Percentiles rank a stretch among this genome's conserved stretches.
These are phyloP conservation scores for Trichoderma semiorbis DNA, from an alignment of 2,329 filamentous ascomycete species.

Conservation along the genomic window DNA sequence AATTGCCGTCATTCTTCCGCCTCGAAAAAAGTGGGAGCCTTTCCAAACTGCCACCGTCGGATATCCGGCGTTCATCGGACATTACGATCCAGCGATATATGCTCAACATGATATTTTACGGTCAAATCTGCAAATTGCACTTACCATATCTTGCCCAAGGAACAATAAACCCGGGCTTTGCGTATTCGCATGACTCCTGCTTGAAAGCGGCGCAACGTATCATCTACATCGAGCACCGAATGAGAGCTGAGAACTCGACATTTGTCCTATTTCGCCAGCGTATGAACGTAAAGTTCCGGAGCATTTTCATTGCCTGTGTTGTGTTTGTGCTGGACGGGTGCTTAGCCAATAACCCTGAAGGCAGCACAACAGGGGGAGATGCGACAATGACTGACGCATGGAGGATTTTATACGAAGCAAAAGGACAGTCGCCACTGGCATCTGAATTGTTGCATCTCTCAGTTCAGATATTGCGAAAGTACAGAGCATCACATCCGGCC, in stretches of 20 bases:
- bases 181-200: constrained; percentile 32
- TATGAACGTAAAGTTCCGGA: constrained; percentile 32
- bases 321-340: constrained; percentile 34
- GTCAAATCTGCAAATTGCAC: constrained; percentile 36
- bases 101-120: constrained; percentile 33
- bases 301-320: constrained; percentile 34
- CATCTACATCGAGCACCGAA: constrained; percentile 28
- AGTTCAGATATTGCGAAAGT: constrained; percentile 31
- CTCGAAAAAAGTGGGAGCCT: constrained; percentile 22
- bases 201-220: constrained; percentile 32
- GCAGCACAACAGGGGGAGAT: constrained; percentile 24
- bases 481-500: constrained; percentile 26
- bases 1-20: constrained; percentile 31
- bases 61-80: constrained; percentile 23
- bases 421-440: constrained; percentile 28
- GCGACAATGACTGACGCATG: constrained; percentile 31
- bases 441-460: constrained; percentile 32
- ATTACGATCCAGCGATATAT: constrained; percentile 33
- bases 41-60: constrained; percentile 22
- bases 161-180: constrained; percentile 32
- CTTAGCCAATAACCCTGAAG: constrained; percentile 21
- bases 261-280: constrained; percentile 30
- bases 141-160: constrained; percentile 35
- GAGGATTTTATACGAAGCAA: constrained; percentile 33
- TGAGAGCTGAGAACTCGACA: constrained; percentile 27